These are phyloP conservation scores for Cystofilobasidium capitatum DNA, from an alignment of 768 basidiomycete species.

Conservation along the genomic window DNA sequence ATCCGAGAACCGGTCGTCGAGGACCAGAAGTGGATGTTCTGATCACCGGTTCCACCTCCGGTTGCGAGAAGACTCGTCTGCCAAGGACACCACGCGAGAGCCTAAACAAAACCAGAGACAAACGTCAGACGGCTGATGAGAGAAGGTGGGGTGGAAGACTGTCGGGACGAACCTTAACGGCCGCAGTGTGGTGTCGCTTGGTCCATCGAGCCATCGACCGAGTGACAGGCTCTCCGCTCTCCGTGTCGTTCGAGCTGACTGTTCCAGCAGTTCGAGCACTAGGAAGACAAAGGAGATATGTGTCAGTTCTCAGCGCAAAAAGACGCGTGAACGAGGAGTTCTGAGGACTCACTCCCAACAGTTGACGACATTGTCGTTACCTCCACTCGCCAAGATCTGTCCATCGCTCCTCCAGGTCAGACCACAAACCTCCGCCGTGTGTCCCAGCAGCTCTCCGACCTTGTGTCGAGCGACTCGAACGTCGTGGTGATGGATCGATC, in stretches of 20 bases:
- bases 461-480: slow-evolving; percentile 79
- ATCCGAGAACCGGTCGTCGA: slow-evolving; percentile 70
- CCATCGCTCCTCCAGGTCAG: slow-evolving; percentile 44
- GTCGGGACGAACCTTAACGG: slow-evolving; percentile 44
- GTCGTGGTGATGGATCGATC: slow-evolving; percentile 94
- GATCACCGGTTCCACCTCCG: slow-evolving; percentile 91
- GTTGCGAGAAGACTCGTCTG: slow-evolving; percentile 79
- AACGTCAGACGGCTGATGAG: neutral
- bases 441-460: slow-evolving; percentile 79
- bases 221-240: slow-evolving; percentile 8
- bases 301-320: neutral
- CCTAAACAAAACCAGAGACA: slow-evolving; percentile 45
- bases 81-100: slow-evolving; percentile 97
- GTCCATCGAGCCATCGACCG: slow-evolving; percentile 62
- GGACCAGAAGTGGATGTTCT: slow-evolving; percentile 43
- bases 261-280: slow-evolving; percentile 39
- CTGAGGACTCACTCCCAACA: slow-evolving; percentile 79
- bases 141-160: neutral
- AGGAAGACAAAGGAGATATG: neutral
- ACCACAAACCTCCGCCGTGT: slow-evolving; percentile 56
- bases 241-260: slow-evolving; percentile 29
- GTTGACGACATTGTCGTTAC: slow-evolving; percentile 96
- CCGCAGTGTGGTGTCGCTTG: slow-evolving; percentile 81
- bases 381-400: slow-evolving; percentile 66
- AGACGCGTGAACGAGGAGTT: neutral